Conservation (phyloP, 257 asterid genomes). For the Nicotiana noctiflora region DNA sequence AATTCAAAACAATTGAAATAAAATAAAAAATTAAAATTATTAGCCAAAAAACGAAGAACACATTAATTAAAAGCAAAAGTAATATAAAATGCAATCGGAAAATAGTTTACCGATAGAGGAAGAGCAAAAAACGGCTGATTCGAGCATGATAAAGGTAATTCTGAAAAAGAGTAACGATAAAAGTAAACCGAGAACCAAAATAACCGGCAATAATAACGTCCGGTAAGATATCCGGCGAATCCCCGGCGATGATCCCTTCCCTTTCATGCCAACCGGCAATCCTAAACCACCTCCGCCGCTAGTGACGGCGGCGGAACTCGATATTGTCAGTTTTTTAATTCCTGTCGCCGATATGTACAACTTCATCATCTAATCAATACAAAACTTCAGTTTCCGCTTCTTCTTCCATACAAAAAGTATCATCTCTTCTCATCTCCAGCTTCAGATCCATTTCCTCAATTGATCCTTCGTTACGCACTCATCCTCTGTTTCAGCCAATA, state of each 20-base stretch:
- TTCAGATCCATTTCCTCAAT: conserved; percentile 1
- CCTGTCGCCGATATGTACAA: conserved; percentile 38
- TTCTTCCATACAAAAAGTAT: conserved; percentile 9
- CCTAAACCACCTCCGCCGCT: conserved; percentile 28
- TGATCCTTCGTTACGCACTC: not conserved
- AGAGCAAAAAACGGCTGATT: conserved; percentile 67
- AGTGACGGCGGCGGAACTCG: conserved; percentile 16
- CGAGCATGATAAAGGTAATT: conserved; percentile 53
- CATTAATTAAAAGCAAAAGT: not conserved
- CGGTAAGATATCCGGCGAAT: conserved; percentile 43
- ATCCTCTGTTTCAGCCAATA: not conserved
- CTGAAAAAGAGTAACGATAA: conserved; percentile 50
- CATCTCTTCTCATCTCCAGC: conserved; percentile 10
- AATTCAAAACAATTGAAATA: conserved; percentile 6
- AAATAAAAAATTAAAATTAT: not conserved
- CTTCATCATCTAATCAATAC: conserved; percentile 41
- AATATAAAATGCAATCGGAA: not conserved
- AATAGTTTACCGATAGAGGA: conserved; percentile 46
- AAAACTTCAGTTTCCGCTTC: conserved; percentile 16
- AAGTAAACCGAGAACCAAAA: conserved; percentile 42
- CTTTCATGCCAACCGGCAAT: conserved; percentile 27
- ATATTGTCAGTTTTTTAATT: conserved; percentile 36
- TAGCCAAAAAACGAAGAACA: not conserved
- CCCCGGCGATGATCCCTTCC: conserved; percentile 26
- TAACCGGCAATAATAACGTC: conserved; percentile 39